These are phyloP conservation scores for Phytophthora litchii DNA, from an alignment of 352 stramenopile species.

Conservation along the genomic window DNA sequence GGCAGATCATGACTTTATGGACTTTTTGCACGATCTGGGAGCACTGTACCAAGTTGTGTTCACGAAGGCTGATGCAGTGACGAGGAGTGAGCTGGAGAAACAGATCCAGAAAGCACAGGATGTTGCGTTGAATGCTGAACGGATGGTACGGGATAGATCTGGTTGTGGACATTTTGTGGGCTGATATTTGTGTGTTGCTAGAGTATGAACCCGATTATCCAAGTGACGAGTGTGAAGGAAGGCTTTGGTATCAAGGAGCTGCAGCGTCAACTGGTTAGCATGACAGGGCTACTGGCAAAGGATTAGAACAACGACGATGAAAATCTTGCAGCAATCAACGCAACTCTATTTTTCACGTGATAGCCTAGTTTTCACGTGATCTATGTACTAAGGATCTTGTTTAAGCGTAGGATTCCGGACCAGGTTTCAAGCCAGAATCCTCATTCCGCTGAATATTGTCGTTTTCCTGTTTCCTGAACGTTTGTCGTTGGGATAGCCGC, in stretches of 20 bases:
- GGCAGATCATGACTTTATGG: conserved; percentile 89
- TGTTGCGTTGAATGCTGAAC: conserved; percentile 47
- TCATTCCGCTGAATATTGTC: conserved; percentile 22
- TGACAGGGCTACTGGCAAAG: conserved; percentile 53
- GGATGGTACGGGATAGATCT: conserved; percentile 45
- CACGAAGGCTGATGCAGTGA: conserved; percentile 88
- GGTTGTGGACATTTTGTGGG: conserved; percentile 2
- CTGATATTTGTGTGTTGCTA: conserved; percentile 22
- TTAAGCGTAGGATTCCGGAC: conserved; percentile 36
- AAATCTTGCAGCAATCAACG: conserved; percentile 1
- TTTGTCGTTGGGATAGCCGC: conserved; percentile 3
- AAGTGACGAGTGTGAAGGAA: conserved; percentile 82
- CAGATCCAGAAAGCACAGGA: conserved; percentile 59
- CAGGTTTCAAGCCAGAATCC: conserved; percentile 27
- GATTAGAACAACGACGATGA: neutral
- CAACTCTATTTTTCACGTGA: conserved; percentile 18
- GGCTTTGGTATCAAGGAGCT: conserved; percentile 78
- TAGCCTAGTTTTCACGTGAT: conserved; percentile 6
- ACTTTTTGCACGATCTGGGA: conserved; percentile 81
- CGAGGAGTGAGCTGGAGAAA: conserved; percentile 48
- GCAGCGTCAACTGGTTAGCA: conserved; percentile 72
- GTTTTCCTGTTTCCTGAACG: conserved; percentile 28
- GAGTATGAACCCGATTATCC: conserved; percentile 85
- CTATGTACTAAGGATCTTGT: conserved; percentile 23
- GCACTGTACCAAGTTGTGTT: conserved; percentile 91